Evolutionary conservation across 108 stramenopile species (phyloP).

Genomic region (Chaetoceros tenuissimus): DNA sequence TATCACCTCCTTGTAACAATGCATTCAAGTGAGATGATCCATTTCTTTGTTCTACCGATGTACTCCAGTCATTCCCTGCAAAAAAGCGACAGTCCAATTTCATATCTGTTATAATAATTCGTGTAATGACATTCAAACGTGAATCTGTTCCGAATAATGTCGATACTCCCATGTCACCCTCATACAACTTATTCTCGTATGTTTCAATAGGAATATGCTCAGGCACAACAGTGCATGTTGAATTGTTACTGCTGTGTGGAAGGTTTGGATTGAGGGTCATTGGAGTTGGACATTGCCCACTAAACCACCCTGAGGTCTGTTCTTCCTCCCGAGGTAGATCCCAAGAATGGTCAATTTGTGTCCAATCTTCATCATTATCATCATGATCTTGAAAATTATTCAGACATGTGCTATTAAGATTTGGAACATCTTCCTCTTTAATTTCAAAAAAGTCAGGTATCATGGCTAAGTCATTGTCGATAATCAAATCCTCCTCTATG

Average conservation of each 20-base stretch:
- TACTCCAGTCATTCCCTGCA: slow-evolving; percentile 76
- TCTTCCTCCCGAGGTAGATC: slow-evolving; percentile 54
- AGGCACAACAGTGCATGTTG: too few species aligned
- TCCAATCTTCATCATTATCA: slow-evolving; percentile 59
- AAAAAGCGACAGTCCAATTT: slow-evolving; percentile 50
- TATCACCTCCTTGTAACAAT: slow-evolving; percentile 30
- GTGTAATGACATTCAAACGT: slow-evolving; percentile 23
- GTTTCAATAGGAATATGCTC: slow-evolving; percentile 64
- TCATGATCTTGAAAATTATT: neutral
- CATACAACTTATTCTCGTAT: slow-evolving; percentile 37
- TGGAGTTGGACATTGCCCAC: neutral
- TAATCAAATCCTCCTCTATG: neutral
- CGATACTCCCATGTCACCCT: slow-evolving; percentile 48
- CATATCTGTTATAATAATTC: slow-evolving; percentile 54
- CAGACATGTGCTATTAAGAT: neutral
- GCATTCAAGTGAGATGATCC: slow-evolving; percentile 42
- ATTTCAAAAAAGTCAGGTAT: neutral
- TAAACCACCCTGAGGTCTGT: slow-evolving; percentile 54
- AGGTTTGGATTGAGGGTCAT: slow-evolving; percentile 12
- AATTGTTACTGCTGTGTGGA: too few species aligned
- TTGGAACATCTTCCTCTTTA: neutral
- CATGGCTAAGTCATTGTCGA: neutral
- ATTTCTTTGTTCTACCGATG: slow-evolving; percentile 11
- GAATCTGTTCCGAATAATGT: slow-evolving; percentile 35
- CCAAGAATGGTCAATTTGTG: slow-evolving; percentile 51